Conservation (phyloP, 768 basidiomycete species). For the Myochromella boudieri region DNA sequence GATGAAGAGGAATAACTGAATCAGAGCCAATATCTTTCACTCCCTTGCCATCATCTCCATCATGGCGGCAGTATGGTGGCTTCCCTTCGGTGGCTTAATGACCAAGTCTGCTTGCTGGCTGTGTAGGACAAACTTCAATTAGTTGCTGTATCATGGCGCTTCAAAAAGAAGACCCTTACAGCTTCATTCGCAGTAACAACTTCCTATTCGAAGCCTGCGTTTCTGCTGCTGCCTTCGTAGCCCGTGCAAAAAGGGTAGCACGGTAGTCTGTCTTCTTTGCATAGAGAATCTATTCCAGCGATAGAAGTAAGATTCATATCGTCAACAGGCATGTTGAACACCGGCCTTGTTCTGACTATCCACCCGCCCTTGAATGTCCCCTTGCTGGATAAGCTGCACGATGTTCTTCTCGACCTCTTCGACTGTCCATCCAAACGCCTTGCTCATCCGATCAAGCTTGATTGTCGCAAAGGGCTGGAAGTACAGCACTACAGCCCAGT, state of each 20-base stretch:
- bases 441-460: constrained; percentile 79
- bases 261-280: constrained; percentile 81
- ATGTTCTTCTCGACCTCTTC: constrained; percentile 73
- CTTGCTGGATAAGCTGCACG: constrained; percentile 73
- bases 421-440: constrained; percentile 80
- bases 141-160: not conserved
- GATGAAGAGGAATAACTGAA: no score
- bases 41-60: constrained; percentile 11
- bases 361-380: constrained; percentile 78
- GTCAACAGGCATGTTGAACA: not conserved
- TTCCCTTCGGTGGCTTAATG: constrained; percentile 61
- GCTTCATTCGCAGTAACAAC: constrained; percentile 75
- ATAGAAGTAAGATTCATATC: constrained; percentile 4
- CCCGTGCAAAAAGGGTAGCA: constrained; percentile 70
- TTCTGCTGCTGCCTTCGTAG: constrained; percentile 70
- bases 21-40: no score
- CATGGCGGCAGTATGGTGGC: constrained; percentile 31
- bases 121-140: not conserved
- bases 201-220: constrained; percentile 77
- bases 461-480: constrained; percentile 90
- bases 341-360: constrained; percentile 86
- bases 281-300: constrained; percentile 59
- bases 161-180: constrained; percentile 45
- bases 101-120: constrained; percentile 83
- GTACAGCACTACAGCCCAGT: constrained; percentile 81